Percentiles rank a stretch among this genome's conserved stretches.
These are phyloP conservation scores for Sugiyamaella marilandica DNA, from an alignment of 805 yeast genomes.

Conservation along the genomic window DNA sequence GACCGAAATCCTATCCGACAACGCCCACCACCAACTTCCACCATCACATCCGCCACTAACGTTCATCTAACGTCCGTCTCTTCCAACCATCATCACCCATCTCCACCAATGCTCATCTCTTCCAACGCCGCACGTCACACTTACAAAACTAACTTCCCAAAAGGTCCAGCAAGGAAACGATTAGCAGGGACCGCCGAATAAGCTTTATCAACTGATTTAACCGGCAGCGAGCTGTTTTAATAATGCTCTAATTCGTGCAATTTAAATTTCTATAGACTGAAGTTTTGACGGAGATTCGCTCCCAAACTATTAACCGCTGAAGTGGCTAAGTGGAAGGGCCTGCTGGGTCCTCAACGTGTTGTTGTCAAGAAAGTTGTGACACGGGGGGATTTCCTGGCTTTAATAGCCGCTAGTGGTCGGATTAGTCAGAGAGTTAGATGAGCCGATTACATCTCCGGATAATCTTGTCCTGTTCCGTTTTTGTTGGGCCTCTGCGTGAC, in stretches of 20 bases:
- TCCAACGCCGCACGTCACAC: not conserved
- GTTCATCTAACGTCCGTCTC: no score
- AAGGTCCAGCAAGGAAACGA: constrained; percentile 5
- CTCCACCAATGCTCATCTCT: not conserved
- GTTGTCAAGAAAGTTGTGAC: no score
- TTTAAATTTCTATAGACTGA: not conserved
- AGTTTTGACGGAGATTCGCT: no score
- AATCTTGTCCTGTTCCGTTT: not conserved
- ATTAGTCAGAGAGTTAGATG: not conserved
- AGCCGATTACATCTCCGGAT: not conserved
- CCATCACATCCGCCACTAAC: no score
- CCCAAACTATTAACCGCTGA: no score
- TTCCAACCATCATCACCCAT: not conserved
- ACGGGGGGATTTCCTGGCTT: no score
- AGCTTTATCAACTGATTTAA: not conserved
- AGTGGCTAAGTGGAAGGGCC: no score
- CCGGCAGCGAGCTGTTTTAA: no score
- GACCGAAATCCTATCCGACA: no score
- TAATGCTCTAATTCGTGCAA: not conserved
- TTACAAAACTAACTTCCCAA: not conserved
- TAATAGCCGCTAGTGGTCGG: no score
- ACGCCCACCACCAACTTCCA: no score
- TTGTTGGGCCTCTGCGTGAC: not conserved
- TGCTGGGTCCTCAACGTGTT: no score
- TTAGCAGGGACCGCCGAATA: constrained; percentile 1